These are phyloP conservation scores for Botrytis galanthina DNA, from an alignment of 2,329 filamentous ascomycete species.

Conservation along the genomic window DNA sequence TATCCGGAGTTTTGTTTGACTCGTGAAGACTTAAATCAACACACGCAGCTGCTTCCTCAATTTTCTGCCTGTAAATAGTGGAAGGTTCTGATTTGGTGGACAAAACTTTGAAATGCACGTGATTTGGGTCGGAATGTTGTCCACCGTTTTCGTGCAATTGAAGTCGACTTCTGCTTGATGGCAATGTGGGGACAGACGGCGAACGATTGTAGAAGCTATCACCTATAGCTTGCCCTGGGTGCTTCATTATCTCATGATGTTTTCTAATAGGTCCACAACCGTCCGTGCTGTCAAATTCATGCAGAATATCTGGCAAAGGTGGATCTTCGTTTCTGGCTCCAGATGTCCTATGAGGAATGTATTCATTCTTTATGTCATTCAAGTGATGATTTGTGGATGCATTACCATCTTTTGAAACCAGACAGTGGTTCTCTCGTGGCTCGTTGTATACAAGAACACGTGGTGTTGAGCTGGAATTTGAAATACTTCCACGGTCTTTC, in stretches of 20 bases:
- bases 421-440: background rate
- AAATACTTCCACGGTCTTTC: background rate
- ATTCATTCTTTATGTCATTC: too few relatives aligned
- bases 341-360: background rate
- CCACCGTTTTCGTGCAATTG: background rate
- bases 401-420: background rate
- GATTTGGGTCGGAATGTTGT: background rate
- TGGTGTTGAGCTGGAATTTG: background rate
- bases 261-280: background rate
- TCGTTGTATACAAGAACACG: background rate
- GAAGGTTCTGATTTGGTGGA: background rate
- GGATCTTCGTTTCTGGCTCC: background rate
- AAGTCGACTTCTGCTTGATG: background rate
- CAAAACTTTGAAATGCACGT: background rate
- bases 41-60: too few relatives aligned
- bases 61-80: background rate
- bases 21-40: background rate
- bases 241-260: accelerated
- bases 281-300: background rate
- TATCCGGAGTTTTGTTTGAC: too few relatives aligned
- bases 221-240: background rate
- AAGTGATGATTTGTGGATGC: too few relatives aligned
- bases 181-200: background rate
- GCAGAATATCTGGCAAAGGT: background rate
- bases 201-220: too few relatives aligned